These are phyloP conservation scores for Tetrapisispora namnaoensis DNA, from an alignment of 805 yeast species.

Conservation along the genomic window DNA sequence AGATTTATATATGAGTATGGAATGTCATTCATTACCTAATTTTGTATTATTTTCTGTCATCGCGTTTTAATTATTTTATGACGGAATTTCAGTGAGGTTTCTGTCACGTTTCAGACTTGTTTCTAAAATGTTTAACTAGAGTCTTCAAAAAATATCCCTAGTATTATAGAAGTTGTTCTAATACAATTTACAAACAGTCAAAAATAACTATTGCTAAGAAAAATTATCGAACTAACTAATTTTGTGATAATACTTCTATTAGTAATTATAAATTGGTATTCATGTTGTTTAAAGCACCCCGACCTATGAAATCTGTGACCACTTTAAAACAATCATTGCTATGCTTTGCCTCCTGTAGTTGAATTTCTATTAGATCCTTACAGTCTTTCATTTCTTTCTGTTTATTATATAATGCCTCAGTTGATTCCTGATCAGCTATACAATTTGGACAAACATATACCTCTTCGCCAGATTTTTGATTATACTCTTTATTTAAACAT, in stretches of 20 bases:
- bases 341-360: constrained; percentile 39
- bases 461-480: constrained; percentile 9
- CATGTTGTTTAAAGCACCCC: constrained; percentile 65
- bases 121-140: constrained; percentile 1
- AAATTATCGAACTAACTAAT: background rate
- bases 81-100: background rate
- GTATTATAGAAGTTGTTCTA: background rate
- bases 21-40: background rate
- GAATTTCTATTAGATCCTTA: constrained; percentile 49
- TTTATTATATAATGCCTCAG: constrained; percentile 45
- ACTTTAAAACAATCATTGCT: constrained; percentile 59
- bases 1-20: too few relatives aligned
- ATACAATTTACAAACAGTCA: too few relatives aligned
- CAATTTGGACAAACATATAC: constrained; percentile 63
- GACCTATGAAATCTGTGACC: constrained; percentile 72
- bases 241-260: background rate
- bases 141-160: background rate
- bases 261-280: constrained; percentile 4
- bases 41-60: background rate
- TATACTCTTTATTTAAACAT: constrained; percentile 49
- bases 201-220: too few relatives aligned
- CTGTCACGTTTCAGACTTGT: constrained; percentile 10
- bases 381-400: constrained; percentile 57
- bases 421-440: constrained; percentile 56
- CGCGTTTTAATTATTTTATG: background rate